Evolutionary conservation across 1,284 basidiomycete species (phyloP).

Genomic region (Ustilago lituana): DNA sequence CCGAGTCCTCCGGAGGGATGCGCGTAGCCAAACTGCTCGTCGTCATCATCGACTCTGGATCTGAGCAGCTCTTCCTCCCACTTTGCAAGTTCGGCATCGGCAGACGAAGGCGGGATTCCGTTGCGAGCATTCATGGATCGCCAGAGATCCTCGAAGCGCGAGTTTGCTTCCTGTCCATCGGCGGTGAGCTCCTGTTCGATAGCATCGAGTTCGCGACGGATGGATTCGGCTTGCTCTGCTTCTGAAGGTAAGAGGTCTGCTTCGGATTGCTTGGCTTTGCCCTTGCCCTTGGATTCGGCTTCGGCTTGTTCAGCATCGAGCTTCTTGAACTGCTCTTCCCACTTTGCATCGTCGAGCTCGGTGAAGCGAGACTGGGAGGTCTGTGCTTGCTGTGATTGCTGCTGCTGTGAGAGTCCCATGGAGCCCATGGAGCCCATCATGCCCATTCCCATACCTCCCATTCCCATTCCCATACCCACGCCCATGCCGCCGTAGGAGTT

Average conservation of each 20-base stretch:
- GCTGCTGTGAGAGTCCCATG: slow-evolving; percentile 20
- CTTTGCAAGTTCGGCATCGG: slow-evolving; percentile 72
- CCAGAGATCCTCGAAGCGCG: slow-evolving; percentile 66
- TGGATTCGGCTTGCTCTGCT: slow-evolving; percentile 56
- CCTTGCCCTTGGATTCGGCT: slow-evolving; percentile 60
- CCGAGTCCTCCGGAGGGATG: slow-evolving; percentile 65
- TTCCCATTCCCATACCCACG: slow-evolving; percentile 42
- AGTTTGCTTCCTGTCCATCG: slow-evolving; percentile 52
- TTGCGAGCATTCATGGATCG: slow-evolving; percentile 58
- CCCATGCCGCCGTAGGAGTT: slow-evolving; percentile 43
- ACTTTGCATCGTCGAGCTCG: slow-evolving; percentile 61
- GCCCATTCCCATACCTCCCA: slow-evolving; percentile 42
- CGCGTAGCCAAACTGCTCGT: slow-evolving; percentile 68
- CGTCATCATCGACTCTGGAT: slow-evolving; percentile 73
- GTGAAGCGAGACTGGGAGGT: slow-evolving; percentile 40
- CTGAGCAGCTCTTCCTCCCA: slow-evolving; percentile 72
- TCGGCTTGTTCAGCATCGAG: slow-evolving; percentile 56
- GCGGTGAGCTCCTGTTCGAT: slow-evolving; percentile 56
- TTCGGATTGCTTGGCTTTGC: slow-evolving; percentile 47
- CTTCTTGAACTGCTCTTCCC: slow-evolving; percentile 64
- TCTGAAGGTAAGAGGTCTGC: slow-evolving; percentile 41
- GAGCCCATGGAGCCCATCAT: slow-evolving; percentile 42
- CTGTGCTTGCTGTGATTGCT: slow-evolving; percentile 32
- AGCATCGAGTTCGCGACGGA: slow-evolving; percentile 58
- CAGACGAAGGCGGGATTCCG: slow-evolving; percentile 39